phyloP scores from a whole-genome alignment of 2,329 filamentous ascomycete species.

The Acrodontium crateriforme region DNA sequence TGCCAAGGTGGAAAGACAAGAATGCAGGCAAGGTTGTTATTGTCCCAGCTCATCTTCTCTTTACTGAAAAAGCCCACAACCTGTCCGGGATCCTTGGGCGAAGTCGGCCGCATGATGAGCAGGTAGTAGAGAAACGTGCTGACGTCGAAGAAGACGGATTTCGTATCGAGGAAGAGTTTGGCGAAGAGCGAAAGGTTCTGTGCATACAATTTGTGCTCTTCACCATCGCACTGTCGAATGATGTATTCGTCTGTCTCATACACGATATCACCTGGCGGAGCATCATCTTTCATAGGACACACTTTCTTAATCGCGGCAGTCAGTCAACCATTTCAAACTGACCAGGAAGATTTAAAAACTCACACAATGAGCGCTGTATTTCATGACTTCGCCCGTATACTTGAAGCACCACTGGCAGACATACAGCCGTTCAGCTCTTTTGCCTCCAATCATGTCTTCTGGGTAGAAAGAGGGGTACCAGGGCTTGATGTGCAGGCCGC shows the following conservation, averaged over 20 bases:
- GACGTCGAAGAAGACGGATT: constrained; percentile 96
- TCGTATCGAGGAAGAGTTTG: constrained; percentile 95
- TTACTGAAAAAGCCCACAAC: constrained; percentile 97
- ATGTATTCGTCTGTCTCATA: constrained; percentile 71
- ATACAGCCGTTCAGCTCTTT: constrained; percentile 46
- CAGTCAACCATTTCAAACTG: background rate
- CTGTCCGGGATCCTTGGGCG: constrained; percentile 28
- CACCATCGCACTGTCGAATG: constrained; percentile 87
- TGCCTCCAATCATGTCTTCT: constrained; percentile 42
- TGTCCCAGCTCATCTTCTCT: constrained; percentile 97
- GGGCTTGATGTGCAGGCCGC: constrained; percentile 68
- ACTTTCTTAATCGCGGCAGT: constrained; percentile 23
- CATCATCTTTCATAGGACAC: constrained; percentile 26
- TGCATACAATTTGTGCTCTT: constrained; percentile 73
- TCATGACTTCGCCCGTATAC: constrained; percentile 51
- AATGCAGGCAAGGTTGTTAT: constrained; percentile 95
- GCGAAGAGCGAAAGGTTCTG: constrained; percentile 94
- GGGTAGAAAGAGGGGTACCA: constrained; percentile 90
- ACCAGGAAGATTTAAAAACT: constrained; percentile 5
- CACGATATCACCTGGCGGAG: constrained; percentile 55
- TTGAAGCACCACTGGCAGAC: constrained; percentile 92
- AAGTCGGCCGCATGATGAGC: constrained; percentile 53
- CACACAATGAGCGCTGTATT: constrained; percentile 34
- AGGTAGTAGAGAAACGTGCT: constrained; percentile 89
- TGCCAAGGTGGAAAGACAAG: constrained; percentile 94